Evolutionary conservation across 306 rosid species (phyloP).

Genomic region (Acacia confusa): DNA sequence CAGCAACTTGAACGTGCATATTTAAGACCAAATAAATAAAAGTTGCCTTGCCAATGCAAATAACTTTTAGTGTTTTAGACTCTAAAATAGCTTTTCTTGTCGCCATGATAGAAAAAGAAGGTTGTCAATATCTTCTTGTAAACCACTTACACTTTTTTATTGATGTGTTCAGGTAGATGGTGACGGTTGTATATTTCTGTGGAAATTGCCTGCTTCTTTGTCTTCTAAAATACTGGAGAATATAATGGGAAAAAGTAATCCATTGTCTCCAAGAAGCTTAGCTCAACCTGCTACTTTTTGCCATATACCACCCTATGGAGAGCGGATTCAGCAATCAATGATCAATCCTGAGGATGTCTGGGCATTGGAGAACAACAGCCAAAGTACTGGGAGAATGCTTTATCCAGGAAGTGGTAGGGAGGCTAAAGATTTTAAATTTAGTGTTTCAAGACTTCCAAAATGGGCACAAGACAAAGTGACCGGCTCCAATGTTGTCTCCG

Average conservation of each 20-base stretch:
- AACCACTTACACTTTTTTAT: constrained; percentile 5
- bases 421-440: constrained; percentile 61
- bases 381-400: constrained; percentile 27
- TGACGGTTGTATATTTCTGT: constrained; percentile 69
- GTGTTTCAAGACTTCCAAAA: constrained; percentile 73
- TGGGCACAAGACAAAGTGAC: constrained; percentile 71
- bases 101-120: constrained; percentile 11
- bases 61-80: background rate
- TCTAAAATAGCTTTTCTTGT: background rate
- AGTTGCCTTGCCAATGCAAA: background rate
- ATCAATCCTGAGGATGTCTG: constrained; percentile 26
- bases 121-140: constrained; percentile 25
- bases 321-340: constrained; percentile 37
- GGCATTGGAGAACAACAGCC: constrained; percentile 32
- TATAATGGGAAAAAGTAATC: constrained; percentile 44
- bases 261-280: constrained; percentile 48
- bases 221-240: constrained; percentile 62
- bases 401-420: constrained; percentile 37
- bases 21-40: background rate
- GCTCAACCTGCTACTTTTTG: constrained; percentile 35
- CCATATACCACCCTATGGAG: constrained; percentile 36
- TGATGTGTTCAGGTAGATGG: constrained; percentile 66
- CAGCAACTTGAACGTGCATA: background rate
- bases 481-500: constrained; percentile 30
- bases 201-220: constrained; percentile 67